Conservation (phyloP, 176 grass and related monocot species). For the Lolium rigidum region DNA sequence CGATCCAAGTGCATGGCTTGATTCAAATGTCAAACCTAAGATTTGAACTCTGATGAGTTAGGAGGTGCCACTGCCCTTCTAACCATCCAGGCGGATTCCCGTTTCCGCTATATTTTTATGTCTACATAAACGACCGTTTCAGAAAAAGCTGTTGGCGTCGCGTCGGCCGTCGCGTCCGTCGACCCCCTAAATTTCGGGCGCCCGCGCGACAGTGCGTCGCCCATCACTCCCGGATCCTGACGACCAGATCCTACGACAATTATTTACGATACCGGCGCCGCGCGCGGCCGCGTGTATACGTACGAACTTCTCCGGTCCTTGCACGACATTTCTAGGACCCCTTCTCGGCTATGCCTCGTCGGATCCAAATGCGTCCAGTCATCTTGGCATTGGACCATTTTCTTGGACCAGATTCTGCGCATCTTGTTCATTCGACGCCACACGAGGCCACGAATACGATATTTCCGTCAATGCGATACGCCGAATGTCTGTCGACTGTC, state of each 20-base stretch:
- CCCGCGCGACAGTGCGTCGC: background rate
- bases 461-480: background rate
- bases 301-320: background rate
- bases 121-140: background rate
- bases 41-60: too few species aligned
- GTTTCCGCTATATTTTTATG: too few species aligned
- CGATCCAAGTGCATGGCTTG: too few species aligned
- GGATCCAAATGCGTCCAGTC: background rate
- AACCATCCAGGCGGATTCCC: too few species aligned
- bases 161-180: background rate
- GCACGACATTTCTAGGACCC: background rate
- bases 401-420: background rate
- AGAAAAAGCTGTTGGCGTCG: background rate
- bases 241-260: background rate
- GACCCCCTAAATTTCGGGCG: constrained; percentile 20
- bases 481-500: constrained; percentile 4
- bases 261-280: background rate
- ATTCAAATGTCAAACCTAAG: too few species aligned
- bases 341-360: background rate
- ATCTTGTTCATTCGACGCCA: background rate
- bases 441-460: background rate
- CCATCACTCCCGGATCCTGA: background rate
- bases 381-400: too few species aligned
- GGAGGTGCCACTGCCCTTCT: too few species aligned
- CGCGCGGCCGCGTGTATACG: background rate